Base-by-base conservation (phyloP, 2,329 filamentous ascomycete species). In the Delphinella strobiligena region DNA sequence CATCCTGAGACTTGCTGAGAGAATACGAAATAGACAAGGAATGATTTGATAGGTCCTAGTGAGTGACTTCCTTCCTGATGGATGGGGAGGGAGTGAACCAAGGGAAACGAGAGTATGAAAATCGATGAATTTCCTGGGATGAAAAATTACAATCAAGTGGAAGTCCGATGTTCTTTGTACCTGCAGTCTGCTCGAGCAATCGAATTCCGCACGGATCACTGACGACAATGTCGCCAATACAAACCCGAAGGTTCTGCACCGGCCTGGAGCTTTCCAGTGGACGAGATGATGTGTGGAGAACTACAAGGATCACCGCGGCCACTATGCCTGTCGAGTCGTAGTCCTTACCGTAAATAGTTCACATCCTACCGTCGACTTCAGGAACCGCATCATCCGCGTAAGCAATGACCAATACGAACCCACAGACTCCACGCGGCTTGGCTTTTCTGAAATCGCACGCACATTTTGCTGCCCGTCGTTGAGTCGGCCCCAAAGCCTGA, bases 111-210 rank as follows among this genome's bases (percentile, higher is more conserved):
- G 22, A 27, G 22, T 27, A 27, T 27, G 22, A 27, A 27, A 12
- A 7, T 12, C 7, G 7, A 12, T 27, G 22, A 7, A 27, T 27
- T n/a, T 7, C 22, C 7, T 7, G 22, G 33, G 19, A 11, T 14
- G 15, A 14, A 34, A 30, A 27, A 19, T 9, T 29, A 16, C 5
- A 19, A 15, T 12, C 19, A 31, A 33, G 35, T 14, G 39, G 39
- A 41, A 37, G 4, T 34, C 14, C 36, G 27, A 33, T 33, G 19
- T 41, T 41, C 15, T n/a, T 41, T 41, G 39, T 41, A 41, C 34
- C 34, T 32, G 22, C 22, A 27, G n/a, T n/a, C n/a, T n/a, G n/a
- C n/a, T n/a, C n/a, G n/a, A 7, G 22, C 22, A 27, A 27, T 27
- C 7, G 22, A 7, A 12, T 27, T 27, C 22, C 22, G 12, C 22